Evolutionary conservation across 2,329 filamentous ascomycete genomes (phyloP), one percentile per base, ranked within the genome.

Genomic region (Dendrostoma leiphaemia): DNA sequence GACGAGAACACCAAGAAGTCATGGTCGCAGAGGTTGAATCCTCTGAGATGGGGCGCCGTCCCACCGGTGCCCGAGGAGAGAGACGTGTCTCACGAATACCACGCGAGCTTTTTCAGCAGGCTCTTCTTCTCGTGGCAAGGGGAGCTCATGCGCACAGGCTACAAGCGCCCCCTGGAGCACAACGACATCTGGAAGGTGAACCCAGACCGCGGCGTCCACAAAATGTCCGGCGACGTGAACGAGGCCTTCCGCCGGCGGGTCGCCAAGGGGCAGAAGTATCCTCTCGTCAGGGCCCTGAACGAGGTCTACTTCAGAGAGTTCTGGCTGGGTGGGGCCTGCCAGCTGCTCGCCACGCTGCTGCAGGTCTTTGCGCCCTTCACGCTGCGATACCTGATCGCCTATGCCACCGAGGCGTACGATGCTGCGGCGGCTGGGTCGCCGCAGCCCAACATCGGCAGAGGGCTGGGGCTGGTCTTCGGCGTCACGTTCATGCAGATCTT

Each of bases 141-240:
- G 1, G 86, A 90, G 1, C 67, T 97, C 52, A 97, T 97, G 92
- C 79, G 73, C 85, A 82, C 85, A 35, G 94, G 94, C 32, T 97
- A 97, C 71, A 86, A 90, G 66, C 86, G 94, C 13, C 84, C 86
- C 2, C 79, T 99, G 2, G 88, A 96, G 64, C 74, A 86, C 52
- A 89, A 89, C 61, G 94, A 99, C 68, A 84, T 99, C 54, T 97
- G 91, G 88, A 74, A 79, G 1, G 89, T 97, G 62, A 97, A 97
- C 60, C 92, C 92, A 0, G 75, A 89, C 57, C 81, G 94, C 57
- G 81, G 84, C 15, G 85, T 90, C 41, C 84, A 90, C 59, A 74
- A 84, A 10, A 75, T 96, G 69, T 85, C 89, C 7, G 70, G 73
- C 7, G 87, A 79, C 61, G 74, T 96, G 43, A 80, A 85, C 56